Percentiles rank a stretch among this genome's conserved stretches.
These are phyloP conservation scores for Cnidoscolus chayamansa DNA, from an alignment of 441 rosid species.

Conservation along the genomic window DNA sequence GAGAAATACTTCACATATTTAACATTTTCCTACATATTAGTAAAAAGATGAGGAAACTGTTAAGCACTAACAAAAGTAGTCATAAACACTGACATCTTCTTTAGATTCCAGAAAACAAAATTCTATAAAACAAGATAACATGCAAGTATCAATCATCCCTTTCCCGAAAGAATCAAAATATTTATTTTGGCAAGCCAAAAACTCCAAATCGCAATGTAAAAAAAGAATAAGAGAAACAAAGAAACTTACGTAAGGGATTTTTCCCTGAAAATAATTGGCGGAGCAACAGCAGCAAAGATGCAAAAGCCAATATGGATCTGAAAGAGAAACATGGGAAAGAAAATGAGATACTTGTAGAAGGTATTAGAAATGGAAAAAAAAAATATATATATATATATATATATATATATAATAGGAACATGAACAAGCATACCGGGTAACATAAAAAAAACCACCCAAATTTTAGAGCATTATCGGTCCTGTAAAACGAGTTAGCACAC, in stretches of 20 bases:
- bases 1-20: not conserved
- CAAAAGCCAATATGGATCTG: slow-evolving; percentile 88
- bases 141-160: not conserved
- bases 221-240: not conserved
- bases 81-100: not conserved
- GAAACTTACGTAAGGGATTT: slow-evolving; percentile 84
- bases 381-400: too few species aligned
- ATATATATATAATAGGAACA: not conserved
- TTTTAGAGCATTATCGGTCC: slow-evolving; percentile 97
- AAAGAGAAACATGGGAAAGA: slow-evolving; percentile 4
- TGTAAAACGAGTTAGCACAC: slow-evolving; percentile 36
- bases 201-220: slow-evolving; percentile 1
- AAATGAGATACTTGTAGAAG: slow-evolving; percentile 15
- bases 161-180: not conserved
- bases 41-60: not conserved
- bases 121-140: too few species aligned
- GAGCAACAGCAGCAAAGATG: slow-evolving; percentile 84
- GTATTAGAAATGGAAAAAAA: slow-evolving; percentile 18
- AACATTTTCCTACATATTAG: not conserved
- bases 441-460: slow-evolving; percentile 85
- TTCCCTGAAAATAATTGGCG: slow-evolving; percentile 93
- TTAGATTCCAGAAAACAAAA: not conserved
- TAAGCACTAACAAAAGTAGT: not conserved
- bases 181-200: not conserved
- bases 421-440: slow-evolving; percentile 54